Evolutionary conservation across 768 basidiomycete genomes (phyloP).

Genomic region (Amanita rimosa): DNA sequence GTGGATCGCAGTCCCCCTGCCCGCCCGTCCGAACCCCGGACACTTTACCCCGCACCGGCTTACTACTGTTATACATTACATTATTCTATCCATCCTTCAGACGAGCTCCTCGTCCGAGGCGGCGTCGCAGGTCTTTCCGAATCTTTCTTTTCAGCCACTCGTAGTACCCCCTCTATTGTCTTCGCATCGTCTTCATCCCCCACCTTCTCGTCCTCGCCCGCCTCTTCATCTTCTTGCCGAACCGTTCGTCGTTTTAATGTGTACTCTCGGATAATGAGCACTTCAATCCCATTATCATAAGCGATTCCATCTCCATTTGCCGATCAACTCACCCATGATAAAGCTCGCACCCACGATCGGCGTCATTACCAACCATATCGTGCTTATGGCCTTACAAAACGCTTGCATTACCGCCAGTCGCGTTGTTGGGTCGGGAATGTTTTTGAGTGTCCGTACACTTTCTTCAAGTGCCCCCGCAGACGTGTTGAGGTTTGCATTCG

Average conservation of each 20-base stretch:
- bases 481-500: slow-evolving; percentile 23
- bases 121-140: slow-evolving; percentile 9
- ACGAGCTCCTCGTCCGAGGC: slow-evolving; percentile 13
- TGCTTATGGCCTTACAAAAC: slow-evolving; percentile 49
- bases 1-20: not conserved
- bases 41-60: slow-evolving; percentile 3
- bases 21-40: not conserved
- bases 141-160: slow-evolving; percentile 3
- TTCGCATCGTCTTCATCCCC: slow-evolving; percentile 14
- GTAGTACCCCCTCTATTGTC: slow-evolving; percentile 4
- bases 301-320: not conserved
- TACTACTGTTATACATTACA: not conserved
- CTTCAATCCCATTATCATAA: slow-evolving; percentile 17
- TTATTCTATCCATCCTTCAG: slow-evolving; percentile 8
- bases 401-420: slow-evolving; percentile 46
- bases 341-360: slow-evolving; percentile 44
- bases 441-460: slow-evolving; percentile 30
- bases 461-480: slow-evolving; percentile 31
- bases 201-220: slow-evolving; percentile 15
- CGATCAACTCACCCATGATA: slow-evolving; percentile 29
- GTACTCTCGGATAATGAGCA: slow-evolving; percentile 48
- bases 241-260: slow-evolving; percentile 42
- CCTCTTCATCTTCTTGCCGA: slow-evolving; percentile 23
- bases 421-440: slow-evolving; percentile 33
- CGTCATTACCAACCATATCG: slow-evolving; percentile 56